Conservation (phyloP, 2,329 filamentous ascomycete genomes). For the Dothideomycetes sp. region DNA sequence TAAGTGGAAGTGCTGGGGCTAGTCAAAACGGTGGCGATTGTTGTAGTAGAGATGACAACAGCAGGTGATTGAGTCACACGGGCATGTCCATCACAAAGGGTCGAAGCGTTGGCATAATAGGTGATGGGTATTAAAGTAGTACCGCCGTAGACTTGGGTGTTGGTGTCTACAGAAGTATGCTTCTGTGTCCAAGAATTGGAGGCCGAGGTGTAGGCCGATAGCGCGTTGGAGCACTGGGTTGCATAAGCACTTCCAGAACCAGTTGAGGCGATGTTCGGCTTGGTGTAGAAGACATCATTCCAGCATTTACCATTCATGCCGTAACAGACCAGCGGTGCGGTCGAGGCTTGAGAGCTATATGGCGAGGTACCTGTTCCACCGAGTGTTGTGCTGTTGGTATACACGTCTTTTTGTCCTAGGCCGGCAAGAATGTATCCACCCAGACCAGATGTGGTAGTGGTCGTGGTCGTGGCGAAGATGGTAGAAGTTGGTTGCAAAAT, state of each 20-base stretch:
- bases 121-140: constrained; percentile 16
- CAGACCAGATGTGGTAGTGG: constrained; percentile 1
- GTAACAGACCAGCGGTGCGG: constrained; percentile 1
- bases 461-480: background rate
- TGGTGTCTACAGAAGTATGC: constrained; percentile 3
- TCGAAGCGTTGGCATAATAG: constrained; percentile 23
- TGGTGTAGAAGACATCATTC: constrained; percentile 4
- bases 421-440: constrained; percentile 11
- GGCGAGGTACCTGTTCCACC: background rate
- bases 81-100: constrained; percentile 24
- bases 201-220: constrained; percentile 6
- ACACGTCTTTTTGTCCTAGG: constrained; percentile 1
- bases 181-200: constrained; percentile 9
- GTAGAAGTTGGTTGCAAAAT: background rate
- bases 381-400: background rate
- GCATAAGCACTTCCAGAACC: constrained; percentile 10
- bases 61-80: constrained; percentile 22
- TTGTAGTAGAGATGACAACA: constrained; percentile 16
- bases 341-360: background rate
- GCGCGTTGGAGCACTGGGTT: constrained; percentile 1
- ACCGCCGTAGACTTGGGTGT: constrained; percentile 14
- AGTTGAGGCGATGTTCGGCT: background rate
- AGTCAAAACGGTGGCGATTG: constrained; percentile 11
- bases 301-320: background rate
- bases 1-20: constrained; percentile 14